phyloP scores from a whole-genome alignment of 768 basidiomycete genomes.

The Tulasnella sp. region DNA sequence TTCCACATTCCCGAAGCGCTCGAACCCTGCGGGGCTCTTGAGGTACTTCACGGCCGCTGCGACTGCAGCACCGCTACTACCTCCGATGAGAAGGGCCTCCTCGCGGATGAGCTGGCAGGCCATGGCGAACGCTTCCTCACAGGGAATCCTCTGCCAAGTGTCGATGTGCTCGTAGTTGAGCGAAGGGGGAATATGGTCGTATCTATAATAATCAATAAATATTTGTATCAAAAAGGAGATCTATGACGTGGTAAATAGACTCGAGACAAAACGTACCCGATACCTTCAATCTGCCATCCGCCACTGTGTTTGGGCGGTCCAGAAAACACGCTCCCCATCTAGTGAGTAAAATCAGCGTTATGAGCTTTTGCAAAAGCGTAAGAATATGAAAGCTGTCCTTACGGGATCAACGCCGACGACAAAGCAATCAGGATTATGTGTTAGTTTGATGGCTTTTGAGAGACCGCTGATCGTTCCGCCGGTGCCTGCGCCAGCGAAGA shows the following conservation, averaged over 20 bases:
- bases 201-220: constrained; percentile 28
- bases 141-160: constrained; percentile 76
- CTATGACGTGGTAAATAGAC: too few species aligned
- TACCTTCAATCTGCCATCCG: constrained; percentile 84
- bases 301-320: constrained; percentile 38
- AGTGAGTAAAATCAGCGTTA: background rate
- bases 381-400: constrained; percentile 26
- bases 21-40: constrained; percentile 52
- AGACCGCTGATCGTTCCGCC: constrained; percentile 92
- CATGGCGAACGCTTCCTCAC: constrained; percentile 68
- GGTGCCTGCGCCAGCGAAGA: constrained; percentile 85
- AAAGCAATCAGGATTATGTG: constrained; percentile 58
- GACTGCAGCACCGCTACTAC: constrained; percentile 82
- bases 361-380: background rate
- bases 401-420: constrained; percentile 91
- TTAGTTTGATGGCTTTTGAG: constrained; percentile 67
- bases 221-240: background rate
- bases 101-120: constrained; percentile 65
- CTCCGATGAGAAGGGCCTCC: constrained; percentile 88
- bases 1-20: constrained; percentile 45
- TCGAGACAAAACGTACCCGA: constrained; percentile 40
- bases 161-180: constrained; percentile 64
- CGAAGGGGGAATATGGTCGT: constrained; percentile 85
- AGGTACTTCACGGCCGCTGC: constrained; percentile 72
- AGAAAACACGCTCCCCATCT: constrained; percentile 86